Percentiles rank a stretch among this genome's conserved stretches.
phyloP scores from a whole-genome alignment of 2,329 filamentous ascomycete genomes.

The Colletotrichum tropicicola region DNA sequence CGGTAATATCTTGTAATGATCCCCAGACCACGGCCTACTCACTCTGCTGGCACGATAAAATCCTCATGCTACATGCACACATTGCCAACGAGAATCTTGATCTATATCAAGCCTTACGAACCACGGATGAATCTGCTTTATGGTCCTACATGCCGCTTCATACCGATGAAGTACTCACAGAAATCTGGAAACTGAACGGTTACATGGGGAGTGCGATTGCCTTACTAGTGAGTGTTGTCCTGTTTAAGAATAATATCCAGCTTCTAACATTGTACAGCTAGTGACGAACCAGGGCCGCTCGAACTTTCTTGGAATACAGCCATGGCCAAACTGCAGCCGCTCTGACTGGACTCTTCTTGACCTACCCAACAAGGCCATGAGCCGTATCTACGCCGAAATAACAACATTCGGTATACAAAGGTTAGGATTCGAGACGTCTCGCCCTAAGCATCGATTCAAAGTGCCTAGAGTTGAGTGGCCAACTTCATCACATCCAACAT shows the following conservation, averaged over 20 bases:
- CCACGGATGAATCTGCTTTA: not conserved
- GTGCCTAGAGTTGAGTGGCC: not conserved
- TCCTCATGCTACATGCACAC: not conserved
- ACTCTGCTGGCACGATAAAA: not conserved
- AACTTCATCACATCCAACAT: not conserved
- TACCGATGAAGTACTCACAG: not conserved
- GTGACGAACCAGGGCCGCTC: not conserved
- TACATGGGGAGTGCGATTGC: not conserved
- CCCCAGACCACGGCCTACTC: not conserved
- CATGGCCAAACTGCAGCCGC: not conserved
- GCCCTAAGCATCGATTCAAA: not conserved
- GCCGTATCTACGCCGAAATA: not conserved
- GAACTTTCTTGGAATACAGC: not conserved
- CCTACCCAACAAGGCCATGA: not conserved
- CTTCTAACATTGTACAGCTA: not conserved
- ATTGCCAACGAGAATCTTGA: not conserved
- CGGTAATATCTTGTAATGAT: not conserved
- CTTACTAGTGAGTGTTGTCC: not conserved
- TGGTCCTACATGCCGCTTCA: conserved; percentile 1
- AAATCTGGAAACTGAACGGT: conserved; percentile 1
- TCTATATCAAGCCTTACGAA: not conserved
- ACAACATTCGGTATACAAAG: not conserved
- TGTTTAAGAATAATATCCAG: too few species aligned
- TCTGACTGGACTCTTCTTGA: not conserved
- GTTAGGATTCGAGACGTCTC: not conserved